Evolutionary conservation across 2,329 filamentous ascomycete species (phyloP), one percentile per base, ranked within the genome.

Genomic region (Fusarium sp.): DNA sequence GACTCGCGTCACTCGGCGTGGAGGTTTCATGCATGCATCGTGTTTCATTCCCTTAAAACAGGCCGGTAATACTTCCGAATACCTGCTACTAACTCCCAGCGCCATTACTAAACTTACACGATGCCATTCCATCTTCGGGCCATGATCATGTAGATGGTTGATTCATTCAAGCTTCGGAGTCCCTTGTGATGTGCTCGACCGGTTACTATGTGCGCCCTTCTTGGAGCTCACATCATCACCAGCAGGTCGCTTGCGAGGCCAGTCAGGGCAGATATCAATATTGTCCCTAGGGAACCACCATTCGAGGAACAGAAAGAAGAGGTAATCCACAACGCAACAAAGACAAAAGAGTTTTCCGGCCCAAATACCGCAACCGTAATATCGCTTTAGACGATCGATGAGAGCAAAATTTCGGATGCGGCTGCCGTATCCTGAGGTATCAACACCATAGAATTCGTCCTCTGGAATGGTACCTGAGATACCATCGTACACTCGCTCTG

Each of bases 361-460:
- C 96, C 96, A 99, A 48, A 98, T 95, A 33, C 96, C 96, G 76
- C 96, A 99, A 11, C 96, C 96, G 75, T 97, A 99, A 79, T 99
- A 99, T 60, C 96, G 85, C 80, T 99, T 99, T 20, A 99, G 81
- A 20, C 96, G 88, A 76, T 99, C 96, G 67, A 99, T 97, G 42
- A 99, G 86, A 8, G 95, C 92, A 75, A 97, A 97, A 72, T 93
- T 95, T 72, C 93, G 91, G 11, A 93, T 89, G 10, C 89, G 88
- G 66, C 90, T 85, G 14, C 90, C 90, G 6, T 90, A 91, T 67
- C 87, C 86, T 9, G 86, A 88, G 6, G 89, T 88, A 55, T 93
- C 90, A 75, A 92, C 91, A 29, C 93, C 93, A 75, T 97, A 97
- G 74, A 97, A 97, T 61, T 96, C 93, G 53, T 91, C 90, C 72